Base-by-base conservation (phyloP, 1,284 basidiomycete species). In the Flammula alnicola region DNA sequence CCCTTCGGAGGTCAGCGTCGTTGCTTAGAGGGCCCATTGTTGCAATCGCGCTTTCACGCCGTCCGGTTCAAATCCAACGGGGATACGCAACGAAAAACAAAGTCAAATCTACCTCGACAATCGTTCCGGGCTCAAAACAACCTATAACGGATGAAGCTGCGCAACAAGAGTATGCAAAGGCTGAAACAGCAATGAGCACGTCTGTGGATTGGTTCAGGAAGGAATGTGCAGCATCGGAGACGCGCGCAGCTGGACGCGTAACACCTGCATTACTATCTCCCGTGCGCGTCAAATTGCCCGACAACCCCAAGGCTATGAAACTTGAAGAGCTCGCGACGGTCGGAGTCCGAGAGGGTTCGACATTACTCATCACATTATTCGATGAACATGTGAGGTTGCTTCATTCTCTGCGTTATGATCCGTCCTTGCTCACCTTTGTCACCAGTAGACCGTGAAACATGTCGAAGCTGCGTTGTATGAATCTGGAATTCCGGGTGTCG, bases 271-370 rank as follows among this genome's bases (percentile, higher is more conserved):
- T 92, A 51, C 76, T 92, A 35, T 72, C 81, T n/a, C 79, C 84
- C 1, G 86, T 92, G 10, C 76, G 79, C 22, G 83, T 92, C 25
- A 72, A 71, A 49, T 57, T 81, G 5, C 75, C 79, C 0, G 70
- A 68, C 1, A 60, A 63, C 35, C 65, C 65, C 19, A 68, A 70
- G 16, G 68, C 73, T 14, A 56, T 75, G 39, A 72, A 68, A 33
- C 65, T 92, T 30, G 83, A 88, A 33, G 85, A 89, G 46, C 63
- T 91, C 14, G 85, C 89, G 1, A 90, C 88, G 0, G 79, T 92
- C 26, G 89, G 90, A 9, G 82, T 92, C 36, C 75, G 84, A 51
- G 88, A 92, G 46, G 89, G 90, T 0, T 80, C 84, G 8, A 77
- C 78, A 45, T 66, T 92, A 48, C 57, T 91, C 17, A 74, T 92